These are phyloP conservation scores for Quercus berberidifolia DNA, from an alignment of 306 rosid genomes.

Conservation along the genomic window DNA sequence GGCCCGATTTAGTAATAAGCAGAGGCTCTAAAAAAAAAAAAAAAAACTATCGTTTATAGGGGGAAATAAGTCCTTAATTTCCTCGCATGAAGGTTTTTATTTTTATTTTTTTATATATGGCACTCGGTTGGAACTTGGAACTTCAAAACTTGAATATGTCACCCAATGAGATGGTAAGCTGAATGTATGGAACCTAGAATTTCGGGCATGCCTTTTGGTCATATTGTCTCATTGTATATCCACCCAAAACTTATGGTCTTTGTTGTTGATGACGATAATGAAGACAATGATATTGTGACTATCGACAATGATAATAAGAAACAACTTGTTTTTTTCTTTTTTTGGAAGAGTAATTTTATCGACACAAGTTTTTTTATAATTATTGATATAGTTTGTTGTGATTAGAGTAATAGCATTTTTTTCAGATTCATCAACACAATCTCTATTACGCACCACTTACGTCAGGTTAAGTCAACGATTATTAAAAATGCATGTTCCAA, in stretches of 20 bases:
- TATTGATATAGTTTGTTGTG: too few species aligned
- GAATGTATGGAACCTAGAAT: not conserved
- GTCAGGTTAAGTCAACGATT: too few species aligned
- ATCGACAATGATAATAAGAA: not conserved
- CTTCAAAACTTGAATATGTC: not conserved
- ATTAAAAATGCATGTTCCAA: too few species aligned
- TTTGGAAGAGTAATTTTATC: too few species aligned
- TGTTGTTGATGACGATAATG: not conserved
- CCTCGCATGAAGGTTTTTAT: not conserved
- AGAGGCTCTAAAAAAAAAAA: too few species aligned
- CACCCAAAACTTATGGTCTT: conserved; percentile 4
- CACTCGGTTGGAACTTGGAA: not conserved
- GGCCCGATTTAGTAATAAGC: too few species aligned
- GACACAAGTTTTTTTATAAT: too few species aligned
- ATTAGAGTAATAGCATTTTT: too few species aligned
- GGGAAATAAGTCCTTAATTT: conserved; percentile 7
- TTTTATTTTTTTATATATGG: not conserved
- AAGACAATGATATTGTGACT: not conserved
- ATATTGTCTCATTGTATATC: conserved; percentile 36
- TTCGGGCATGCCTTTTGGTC: not conserved
- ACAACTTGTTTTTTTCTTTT: too few species aligned
- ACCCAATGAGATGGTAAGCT: not conserved
- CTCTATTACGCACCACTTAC: too few species aligned
- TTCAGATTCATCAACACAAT: too few species aligned
- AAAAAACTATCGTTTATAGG: not conserved